Evolutionary conservation across 2,329 filamentous ascomycete genomes (phyloP).

Genomic region (Aphanocladium album): DNA sequence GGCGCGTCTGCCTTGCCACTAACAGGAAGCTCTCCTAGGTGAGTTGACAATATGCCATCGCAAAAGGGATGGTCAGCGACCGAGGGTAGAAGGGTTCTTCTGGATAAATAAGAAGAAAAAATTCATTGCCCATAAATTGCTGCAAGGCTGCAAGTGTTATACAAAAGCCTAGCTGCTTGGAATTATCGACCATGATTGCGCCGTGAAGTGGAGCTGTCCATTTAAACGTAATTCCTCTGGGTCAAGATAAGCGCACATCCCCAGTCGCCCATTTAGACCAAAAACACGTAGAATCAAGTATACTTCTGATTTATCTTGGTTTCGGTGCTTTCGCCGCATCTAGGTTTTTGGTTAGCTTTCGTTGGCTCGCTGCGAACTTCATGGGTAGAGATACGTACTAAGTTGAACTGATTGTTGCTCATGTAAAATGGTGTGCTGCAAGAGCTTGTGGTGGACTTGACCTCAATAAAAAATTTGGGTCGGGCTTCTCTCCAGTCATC

Average conservation of each 20-base stretch:
- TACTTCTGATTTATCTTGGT: conserved; percentile 12
- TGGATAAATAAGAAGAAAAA: too few species aligned
- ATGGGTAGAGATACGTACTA: conserved; percentile 26
- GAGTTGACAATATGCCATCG: too few species aligned
- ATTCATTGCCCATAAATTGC: too few species aligned
- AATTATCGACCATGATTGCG: conserved; percentile 16
- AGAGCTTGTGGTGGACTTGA: conserved; percentile 40
- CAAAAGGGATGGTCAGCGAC: too few species aligned
- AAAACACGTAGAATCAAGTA: conserved; percentile 19
- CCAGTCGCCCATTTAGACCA: conserved; percentile 13
- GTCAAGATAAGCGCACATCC: conserved; percentile 17
- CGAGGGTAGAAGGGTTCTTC: too few species aligned
- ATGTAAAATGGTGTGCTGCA: conserved; percentile 39
- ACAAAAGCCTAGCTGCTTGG: too few species aligned
- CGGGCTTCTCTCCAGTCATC: conserved; percentile 15
- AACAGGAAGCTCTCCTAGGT: too few species aligned
- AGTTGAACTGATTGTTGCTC: conserved; percentile 37
- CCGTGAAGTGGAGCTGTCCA: conserved; percentile 16
- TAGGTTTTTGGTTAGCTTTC: not conserved
- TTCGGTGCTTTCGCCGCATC: conserved; percentile 16
- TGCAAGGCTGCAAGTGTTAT: too few species aligned
- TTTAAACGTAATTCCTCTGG: conserved; percentile 17
- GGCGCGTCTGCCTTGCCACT: too few species aligned
- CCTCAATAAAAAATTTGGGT: conserved; percentile 43
- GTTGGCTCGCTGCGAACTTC: not conserved